Base-by-base conservation (phyloP, 1,284 basidiomycete species). In the Vanrija sp. region DNA sequence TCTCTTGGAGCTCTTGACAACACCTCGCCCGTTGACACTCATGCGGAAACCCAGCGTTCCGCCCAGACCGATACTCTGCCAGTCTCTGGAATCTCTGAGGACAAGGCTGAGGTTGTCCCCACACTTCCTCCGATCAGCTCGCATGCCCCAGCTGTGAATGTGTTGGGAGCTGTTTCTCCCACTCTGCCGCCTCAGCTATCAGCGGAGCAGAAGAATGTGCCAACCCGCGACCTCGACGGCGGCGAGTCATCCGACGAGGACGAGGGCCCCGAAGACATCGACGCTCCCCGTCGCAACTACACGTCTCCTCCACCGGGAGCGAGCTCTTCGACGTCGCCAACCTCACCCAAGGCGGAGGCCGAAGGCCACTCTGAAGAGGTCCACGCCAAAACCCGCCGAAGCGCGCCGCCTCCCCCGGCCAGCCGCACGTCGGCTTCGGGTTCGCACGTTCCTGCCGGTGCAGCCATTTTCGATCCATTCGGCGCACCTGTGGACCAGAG, bases 261-360 rank as follows among this genome's bases (percentile, higher is more conserved):
- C 5, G 71, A 75, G 23, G 76, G 69, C 1, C 76, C 76, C 0
- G 76, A 77, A 52, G 76, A 77, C 53, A 54, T 77, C 4, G 75
- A 77, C 9, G 64, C 52, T 7, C 67, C 69, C 3, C 61, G 54
- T 12, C 63, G 56, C 25, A 49, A 47, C 2, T 67, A 62, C 51
- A 37, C 53, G 18, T 73, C 78, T 59, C 59, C 44, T 42, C 53
- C 22, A 49, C 43, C 23, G 46, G 16, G 15, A 9, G 10, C 27
- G 9, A 38, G 45, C 36, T 23, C 35, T 12, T 38, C 35, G 10
- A 37, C 36, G 3, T 37, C 35, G 3, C 12, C 31, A 5, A 23
- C 22, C 6, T 23, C 45, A 6, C 45, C 35, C 7, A 19, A 8
- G 8, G 18, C 3, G 3, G 45, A 47, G 8, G 18, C 22, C 25